Percentiles rank a stretch among this genome's conserved stretches.
These are phyloP conservation scores for Sporobolomyces pararoseus DNA, from an alignment of 768 basidiomycete species.

Conservation along the genomic window DNA sequence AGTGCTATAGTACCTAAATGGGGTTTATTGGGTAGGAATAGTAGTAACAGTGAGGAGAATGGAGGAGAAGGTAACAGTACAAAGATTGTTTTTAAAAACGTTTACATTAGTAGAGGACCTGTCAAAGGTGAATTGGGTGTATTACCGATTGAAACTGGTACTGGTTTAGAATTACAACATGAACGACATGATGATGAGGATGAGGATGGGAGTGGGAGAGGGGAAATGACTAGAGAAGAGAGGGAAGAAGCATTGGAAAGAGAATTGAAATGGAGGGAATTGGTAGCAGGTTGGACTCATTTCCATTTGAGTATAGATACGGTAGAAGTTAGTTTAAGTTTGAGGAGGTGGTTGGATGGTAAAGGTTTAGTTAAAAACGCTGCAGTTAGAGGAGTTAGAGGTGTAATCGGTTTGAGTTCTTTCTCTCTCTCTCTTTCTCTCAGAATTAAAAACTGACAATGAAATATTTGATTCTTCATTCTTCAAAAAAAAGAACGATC, in stretches of 20 bases:
- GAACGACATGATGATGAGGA: too few relatives aligned
- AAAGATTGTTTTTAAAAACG: conserved; percentile 92
- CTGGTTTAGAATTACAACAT: too few relatives aligned
- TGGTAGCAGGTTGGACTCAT: conserved; percentile 68
- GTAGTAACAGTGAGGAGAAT: neutral
- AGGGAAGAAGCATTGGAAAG: conserved; percentile 15
- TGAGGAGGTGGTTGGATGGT: conserved; percentile 90
- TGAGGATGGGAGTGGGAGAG: neutral
- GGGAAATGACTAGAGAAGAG: neutral
- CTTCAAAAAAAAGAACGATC: conserved; percentile 65
- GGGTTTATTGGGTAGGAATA: conserved; percentile 48
- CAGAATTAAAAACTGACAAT: neutral
- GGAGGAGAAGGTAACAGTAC: conserved; percentile 51
- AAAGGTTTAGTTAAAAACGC: conserved; percentile 89
- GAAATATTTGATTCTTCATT: too few relatives aligned
- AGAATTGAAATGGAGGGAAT: conserved; percentile 30
- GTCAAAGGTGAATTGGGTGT: conserved; percentile 38
- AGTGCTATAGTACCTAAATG: conserved; percentile 97
- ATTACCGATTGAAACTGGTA: too few relatives aligned
- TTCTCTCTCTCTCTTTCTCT: neutral
- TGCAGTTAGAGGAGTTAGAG: conserved; percentile 87
- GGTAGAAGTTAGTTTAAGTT: conserved; percentile 87
- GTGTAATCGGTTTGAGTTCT: conserved; percentile 68
- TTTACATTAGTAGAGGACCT: conserved; percentile 83
- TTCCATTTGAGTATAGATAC: conserved; percentile 92